Conservation (phyloP, 176 grass and related monocot species). For the Stipa capillata region DNA sequence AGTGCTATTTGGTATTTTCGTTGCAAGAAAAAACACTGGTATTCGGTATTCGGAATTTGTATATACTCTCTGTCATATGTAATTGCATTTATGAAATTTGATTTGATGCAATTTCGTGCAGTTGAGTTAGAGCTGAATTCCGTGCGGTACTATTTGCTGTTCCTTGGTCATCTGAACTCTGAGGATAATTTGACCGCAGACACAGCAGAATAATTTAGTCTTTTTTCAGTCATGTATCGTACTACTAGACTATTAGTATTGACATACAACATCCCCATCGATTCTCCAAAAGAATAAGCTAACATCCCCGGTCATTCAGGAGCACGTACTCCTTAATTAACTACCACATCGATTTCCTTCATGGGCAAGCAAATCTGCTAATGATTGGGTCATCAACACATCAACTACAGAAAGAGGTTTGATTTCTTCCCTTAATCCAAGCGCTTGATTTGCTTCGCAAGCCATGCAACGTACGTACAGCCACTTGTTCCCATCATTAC, state of each 20-base stretch:
- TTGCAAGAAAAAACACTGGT: background rate
- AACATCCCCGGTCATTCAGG: background rate
- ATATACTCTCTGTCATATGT: background rate
- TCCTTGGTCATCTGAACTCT: background rate
- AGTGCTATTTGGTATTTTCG: background rate
- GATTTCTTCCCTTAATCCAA: constrained; percentile 2
- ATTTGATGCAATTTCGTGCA: background rate
- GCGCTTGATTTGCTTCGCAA: constrained; percentile 12
- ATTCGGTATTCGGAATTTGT: background rate
- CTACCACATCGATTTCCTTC: background rate
- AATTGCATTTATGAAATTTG: background rate
- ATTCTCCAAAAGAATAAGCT: constrained; percentile 31
- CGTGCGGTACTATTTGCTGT: background rate
- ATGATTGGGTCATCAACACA: constrained; percentile 42
- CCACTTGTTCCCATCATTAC: constrained; percentile 30
- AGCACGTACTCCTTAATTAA: background rate
- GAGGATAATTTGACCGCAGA: background rate
- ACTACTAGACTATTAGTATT: background rate
- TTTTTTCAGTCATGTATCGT: background rate
- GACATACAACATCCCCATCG: constrained; percentile 35
- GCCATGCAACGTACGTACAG: background rate
- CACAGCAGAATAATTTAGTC: background rate
- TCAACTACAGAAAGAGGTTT: background rate
- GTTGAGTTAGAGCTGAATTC: background rate
- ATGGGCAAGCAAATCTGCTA: constrained; percentile 19